Evolutionary conservation across 768 basidiomycete species (phyloP), one percentile per base, ranked within the genome.

Genomic region (Suillus subalutaceus): DNA sequence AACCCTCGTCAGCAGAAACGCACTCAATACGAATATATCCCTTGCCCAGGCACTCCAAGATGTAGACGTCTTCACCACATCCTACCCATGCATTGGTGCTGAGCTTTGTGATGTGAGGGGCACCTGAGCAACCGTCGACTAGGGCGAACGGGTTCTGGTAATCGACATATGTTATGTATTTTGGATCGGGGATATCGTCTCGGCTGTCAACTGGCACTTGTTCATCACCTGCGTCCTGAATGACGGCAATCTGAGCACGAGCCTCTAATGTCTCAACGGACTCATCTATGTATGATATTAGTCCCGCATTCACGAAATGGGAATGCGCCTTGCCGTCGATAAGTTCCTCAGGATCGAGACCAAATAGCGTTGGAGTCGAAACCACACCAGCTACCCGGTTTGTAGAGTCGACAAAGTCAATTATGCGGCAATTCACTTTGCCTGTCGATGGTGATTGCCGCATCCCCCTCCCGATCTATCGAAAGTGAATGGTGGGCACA

Each of bases 391-490:
- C 74, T 4, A 94, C 85, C 10, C 90, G 85, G 44, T 80, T 81
- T 26, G 86, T 81, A 46, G 86, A 90, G 72, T 96, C 94, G 18
- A 96, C 94, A 68, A 97, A 91, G 74, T 99, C 96, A 68, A 99
- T 92, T 65, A 98, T 88, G 15, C 85, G 88, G 75, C 96, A 98
- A 73, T 97, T 88, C 55, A 74, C 69, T 77, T 99, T 99, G 62
- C 88, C 91, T 0, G 92, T 94, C 9, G 73, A 73, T 10, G 93
- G 91, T 3, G 93, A 96, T 38, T 92, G 83, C 66, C 96, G 83
- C 87, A 98, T 92, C 32, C 96, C 96, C 65, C 96, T 85, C 4
- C 96, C 96, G 66, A 98, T 93, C 94, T 96, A 60, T n/a, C 58
- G 41, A 38, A 50, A 56, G 13, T 64, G 52, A 23, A 41, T 38